phyloP scores from a whole-genome alignment of 805 yeast genomes.

The Pichia occidentalis region DNA sequence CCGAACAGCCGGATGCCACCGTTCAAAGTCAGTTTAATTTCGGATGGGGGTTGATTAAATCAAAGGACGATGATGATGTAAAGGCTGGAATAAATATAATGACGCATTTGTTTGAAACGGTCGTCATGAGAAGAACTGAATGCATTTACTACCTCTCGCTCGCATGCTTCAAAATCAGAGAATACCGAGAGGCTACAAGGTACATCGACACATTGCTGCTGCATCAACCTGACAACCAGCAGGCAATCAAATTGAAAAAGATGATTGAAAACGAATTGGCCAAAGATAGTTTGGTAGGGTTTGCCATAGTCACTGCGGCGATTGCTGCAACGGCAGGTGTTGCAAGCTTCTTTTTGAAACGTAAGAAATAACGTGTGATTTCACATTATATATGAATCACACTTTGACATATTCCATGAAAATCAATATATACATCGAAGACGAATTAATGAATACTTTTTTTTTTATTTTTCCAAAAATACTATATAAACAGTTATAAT shows the following conservation, averaged over 20 bases:
- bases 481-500: no score
- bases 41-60: constrained; percentile 93
- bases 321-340: constrained; percentile 73
- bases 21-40: constrained; percentile 86
- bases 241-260: constrained; percentile 63
- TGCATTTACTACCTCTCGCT: constrained; percentile 80
- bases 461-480: no score
- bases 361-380: constrained; percentile 5
- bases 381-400: no score
- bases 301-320: constrained; percentile 81
- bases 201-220: constrained; percentile 72
- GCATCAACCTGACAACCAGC: constrained; percentile 80
- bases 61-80: constrained; percentile 55
- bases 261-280: constrained; percentile 81
- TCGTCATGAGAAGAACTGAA: constrained; percentile 81
- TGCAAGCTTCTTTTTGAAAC: constrained; percentile 17
- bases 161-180: constrained; percentile 85
- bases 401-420: no score
- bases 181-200: constrained; percentile 76
- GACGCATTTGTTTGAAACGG: constrained; percentile 62
- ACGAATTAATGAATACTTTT: no score
- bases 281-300: constrained; percentile 80
- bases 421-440: no score
- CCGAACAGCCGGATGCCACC: constrained; percentile 74
- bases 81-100: constrained; percentile 73